phyloP scores from a whole-genome alignment of 75 land plant genomes.

The Isoetes taiwanensis region DNA sequence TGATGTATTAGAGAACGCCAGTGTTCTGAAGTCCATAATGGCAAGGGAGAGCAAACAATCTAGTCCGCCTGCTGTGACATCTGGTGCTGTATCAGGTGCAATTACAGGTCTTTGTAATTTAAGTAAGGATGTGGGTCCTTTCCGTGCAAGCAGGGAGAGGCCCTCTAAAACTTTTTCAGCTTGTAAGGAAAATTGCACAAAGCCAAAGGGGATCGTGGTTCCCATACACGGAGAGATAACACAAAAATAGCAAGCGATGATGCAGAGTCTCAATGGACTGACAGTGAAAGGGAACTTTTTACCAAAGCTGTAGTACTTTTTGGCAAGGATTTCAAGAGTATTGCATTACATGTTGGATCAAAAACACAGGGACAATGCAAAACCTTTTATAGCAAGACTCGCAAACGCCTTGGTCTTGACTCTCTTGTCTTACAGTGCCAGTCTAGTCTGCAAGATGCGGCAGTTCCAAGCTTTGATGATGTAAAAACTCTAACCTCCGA shows the following conservation, averaged over 20 bases:
- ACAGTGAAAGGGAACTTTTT: conserved; percentile 62
- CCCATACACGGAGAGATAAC: conserved; percentile 7
- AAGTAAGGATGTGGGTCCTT: neutral
- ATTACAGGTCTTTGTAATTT: neutral
- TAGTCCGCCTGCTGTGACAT: too few relatives aligned
- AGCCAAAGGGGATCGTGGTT: conserved; percentile 13
- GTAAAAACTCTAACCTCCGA: neutral
- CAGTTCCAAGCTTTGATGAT: neutral
- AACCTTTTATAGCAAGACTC: conserved; percentile 73
- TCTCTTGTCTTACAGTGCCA: conserved; percentile 21
- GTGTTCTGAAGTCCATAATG: neutral
- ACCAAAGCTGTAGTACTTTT: conserved; percentile 43
- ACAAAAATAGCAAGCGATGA: conserved; percentile 18
- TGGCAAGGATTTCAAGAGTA: conserved; percentile 71
- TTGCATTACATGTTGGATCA: conserved; percentile 43
- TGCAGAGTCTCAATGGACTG: conserved; percentile 65
- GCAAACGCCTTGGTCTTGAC: conserved; percentile 46
- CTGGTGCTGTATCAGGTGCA: too few relatives aligned
- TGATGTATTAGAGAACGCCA: too few relatives aligned
- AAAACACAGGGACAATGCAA: conserved; percentile 68
- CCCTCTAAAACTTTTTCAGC: too few relatives aligned
- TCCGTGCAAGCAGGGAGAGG: neutral
- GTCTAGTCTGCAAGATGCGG: conserved; percentile 5
- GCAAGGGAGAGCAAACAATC: neutral
- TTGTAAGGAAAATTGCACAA: neutral